Base-by-base conservation (phyloP, 208 protist species). In the Trypanosoma rangeli region DNA sequence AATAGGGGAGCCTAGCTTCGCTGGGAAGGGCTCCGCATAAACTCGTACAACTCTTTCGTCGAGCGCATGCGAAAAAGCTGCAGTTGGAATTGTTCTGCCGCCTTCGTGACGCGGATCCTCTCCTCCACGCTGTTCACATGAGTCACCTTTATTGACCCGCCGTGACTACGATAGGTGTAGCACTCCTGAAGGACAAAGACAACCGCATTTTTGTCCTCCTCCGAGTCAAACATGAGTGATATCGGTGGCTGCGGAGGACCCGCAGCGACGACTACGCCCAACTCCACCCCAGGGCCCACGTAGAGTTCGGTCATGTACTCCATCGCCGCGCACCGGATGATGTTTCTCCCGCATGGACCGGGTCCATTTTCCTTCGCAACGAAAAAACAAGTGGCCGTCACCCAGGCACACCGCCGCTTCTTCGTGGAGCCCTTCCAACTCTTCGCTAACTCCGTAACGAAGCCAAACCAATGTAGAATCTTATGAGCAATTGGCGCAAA, bases 381-480 rank as follows among this genome's bases (percentile, higher is more conserved):
- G 50, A 75, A 75, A 20, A 75, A 33, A 44, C 64, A 68, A 1
- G 70, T 75, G 0, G 70, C 64, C 15, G 70, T 75, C 49, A 64
- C 31, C 70, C 70, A 75, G n/a, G 64, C 63, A 59, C 62, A 68
- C n/a, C 70, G 63, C 42, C 54, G 26, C 28, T 7, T 3, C 37
- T 15, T 68, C 24, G 8, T 59, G 18, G 35, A 33, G 15, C 70
- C 70, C 29, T 63, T 75, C 70, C 70, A 75, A 54, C 64, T 39
- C 31, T 54, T 61, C 12, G 24, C 15, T 22, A 24, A 35, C 31
- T 75, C 52, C 0, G 53, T 8, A 5, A 70, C 18, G 13, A 48
- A 33, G 33, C 70, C 70, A 52, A 69, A 63, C 70, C 70, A 75
- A 49, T 75, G 70, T 10, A 75, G 18, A 26, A 75, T 70, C 31